Evolutionary conservation across 163 green algal genomes (phyloP).

Genomic region (Scenedesmus sp.): DNA sequence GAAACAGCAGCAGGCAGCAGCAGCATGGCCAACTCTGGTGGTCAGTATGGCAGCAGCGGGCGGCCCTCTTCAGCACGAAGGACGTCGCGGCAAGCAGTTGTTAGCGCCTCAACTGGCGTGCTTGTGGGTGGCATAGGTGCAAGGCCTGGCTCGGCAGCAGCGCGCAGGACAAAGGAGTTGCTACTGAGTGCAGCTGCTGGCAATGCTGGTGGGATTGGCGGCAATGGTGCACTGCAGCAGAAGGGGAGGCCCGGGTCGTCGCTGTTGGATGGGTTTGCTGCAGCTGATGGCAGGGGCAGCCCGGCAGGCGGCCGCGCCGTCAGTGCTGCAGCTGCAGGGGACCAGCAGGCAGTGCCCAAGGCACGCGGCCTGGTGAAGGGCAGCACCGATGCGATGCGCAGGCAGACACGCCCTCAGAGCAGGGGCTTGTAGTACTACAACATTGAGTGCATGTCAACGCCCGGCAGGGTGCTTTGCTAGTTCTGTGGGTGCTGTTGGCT

Average conservation of each 20-base stretch:
- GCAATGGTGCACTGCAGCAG: neutral
- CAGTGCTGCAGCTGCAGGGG: neutral
- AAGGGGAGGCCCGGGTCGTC: neutral
- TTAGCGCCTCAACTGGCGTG: neutral
- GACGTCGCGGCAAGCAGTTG: neutral
- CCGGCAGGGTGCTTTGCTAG: too few species aligned
- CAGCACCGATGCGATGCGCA: slow-evolving; percentile 41
- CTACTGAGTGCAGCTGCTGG: slow-evolving; percentile 21
- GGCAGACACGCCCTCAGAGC: neutral
- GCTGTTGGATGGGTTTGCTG: slow-evolving; percentile 12
- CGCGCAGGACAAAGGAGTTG: slow-evolving; percentile 44
- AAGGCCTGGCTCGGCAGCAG: slow-evolving; percentile 37
- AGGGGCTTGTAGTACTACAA: slow-evolving; percentile 10
- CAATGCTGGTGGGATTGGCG: neutral
- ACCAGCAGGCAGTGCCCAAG: slow-evolving; percentile 27
- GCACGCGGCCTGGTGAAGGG: slow-evolving; percentile 44
- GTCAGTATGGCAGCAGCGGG: neutral
- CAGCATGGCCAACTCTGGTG: neutral
- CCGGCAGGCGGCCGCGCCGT: neutral
- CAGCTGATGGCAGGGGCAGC: neutral
- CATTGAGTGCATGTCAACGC: neutral
- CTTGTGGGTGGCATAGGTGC: neutral
- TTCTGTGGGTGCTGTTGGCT: neutral
- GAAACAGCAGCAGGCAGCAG: neutral
- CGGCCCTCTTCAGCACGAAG: slow-evolving; percentile 28